phyloP scores from a whole-genome alignment of 345 rosid species.

The Lepidium africanum region DNA sequence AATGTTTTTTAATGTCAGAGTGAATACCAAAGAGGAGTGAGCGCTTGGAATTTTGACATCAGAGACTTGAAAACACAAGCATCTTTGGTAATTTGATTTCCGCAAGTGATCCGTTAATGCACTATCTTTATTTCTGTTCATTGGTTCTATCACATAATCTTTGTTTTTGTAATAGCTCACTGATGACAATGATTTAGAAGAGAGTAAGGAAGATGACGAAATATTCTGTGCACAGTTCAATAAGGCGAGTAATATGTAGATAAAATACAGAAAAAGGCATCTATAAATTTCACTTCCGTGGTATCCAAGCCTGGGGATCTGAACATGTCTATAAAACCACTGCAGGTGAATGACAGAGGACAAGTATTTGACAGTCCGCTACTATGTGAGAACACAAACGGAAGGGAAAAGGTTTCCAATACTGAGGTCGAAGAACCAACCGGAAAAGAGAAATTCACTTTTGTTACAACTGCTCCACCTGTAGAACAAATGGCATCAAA shows the following conservation, averaged over 20 bases:
- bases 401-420: conserved; percentile 45
- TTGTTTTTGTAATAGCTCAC: conserved; percentile 42
- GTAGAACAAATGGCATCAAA: conserved; percentile 41
- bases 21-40: conserved; percentile 97
- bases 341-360: conserved; percentile 32
- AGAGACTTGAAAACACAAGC: conserved; percentile 96
- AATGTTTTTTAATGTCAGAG: conserved; percentile 42
- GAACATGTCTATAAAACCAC: conserved; percentile 19
- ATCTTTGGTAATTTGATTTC: conserved; percentile 55
- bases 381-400: conserved; percentile 32
- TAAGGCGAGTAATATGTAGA: conserved; percentile 15
- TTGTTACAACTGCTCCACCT: conserved; percentile 37
- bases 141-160: conserved; percentile 2
- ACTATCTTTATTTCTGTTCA: background rate
- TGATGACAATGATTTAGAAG: conserved; percentile 68
- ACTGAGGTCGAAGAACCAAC: conserved; percentile 36
- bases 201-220: conserved; percentile 56
- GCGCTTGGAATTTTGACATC: conserved; percentile 97
- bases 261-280: background rate
- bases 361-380: conserved; percentile 27
- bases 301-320: conserved; percentile 26
- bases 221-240: conserved; percentile 3
- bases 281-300: background rate
- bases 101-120: background rate
- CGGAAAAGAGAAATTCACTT: conserved; percentile 31